Evolutionary conservation across 768 basidiomycete genomes (phyloP), one percentile per base, ranked within the genome.

Genomic region (Psilocybe cubensis): DNA sequence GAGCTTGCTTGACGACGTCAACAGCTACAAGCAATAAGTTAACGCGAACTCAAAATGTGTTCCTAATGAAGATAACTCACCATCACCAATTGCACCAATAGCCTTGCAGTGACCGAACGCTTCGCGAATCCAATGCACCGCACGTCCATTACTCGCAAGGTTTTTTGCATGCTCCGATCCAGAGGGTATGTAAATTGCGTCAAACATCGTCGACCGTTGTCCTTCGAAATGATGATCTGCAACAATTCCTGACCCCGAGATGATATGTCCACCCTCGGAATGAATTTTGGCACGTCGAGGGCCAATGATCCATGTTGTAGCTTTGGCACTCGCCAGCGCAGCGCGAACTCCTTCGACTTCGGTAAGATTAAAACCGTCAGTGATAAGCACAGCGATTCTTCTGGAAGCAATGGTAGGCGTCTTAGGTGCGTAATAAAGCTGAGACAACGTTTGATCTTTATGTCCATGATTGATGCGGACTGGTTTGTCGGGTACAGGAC

Each of bases 31-130:
- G 27, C 1, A 52, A 38, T 11, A 40, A 40, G 17, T 21, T 43
- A 43, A 10, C n/a, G 52, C 27, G 4, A 25, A 17, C 25, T 20
- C 8, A 21, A 17, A 23, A 43, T 47, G 28, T 6, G 46, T 4
- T 23, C 41, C 49, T 1, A 24, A 11, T 6, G 31, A 48, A 2
- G n/a, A 40, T 20, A 56, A 61, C 70, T 27, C 41, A 83, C 87
- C 87, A 68, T 84, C 80, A 9, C 92, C 94, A 44, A 88, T 76
- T 1, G 86, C 92, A 2, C 85, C 90, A 56, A 96, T 91, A 17
- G 88, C 70, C 75, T 95, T 95, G 73, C 85, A 88, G 71, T 95
- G 94, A 20, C 89, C 89, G 72, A 91, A 95, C 2, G 91, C 87
- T 72, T 95, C 93, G 43, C 90, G 82, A 3, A 90, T 82, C 79